phyloP scores from a whole-genome alignment of 23 red algal species.

The Agarophyton chilense region DNA sequence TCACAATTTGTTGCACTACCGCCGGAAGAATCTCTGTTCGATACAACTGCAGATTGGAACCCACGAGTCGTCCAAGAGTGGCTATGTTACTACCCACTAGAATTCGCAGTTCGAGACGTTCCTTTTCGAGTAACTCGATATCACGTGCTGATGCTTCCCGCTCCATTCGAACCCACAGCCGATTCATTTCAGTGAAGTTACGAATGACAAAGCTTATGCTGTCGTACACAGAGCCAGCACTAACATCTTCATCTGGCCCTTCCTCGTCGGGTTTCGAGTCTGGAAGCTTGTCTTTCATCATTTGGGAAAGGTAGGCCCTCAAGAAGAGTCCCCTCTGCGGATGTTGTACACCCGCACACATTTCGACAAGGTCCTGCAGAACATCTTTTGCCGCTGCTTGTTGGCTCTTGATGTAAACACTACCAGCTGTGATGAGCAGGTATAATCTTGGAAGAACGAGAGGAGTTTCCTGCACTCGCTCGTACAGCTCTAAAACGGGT shows the following conservation, averaged over 20 bases:
- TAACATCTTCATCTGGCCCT: conserved; percentile 40
- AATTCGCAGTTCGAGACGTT: conserved; percentile 77
- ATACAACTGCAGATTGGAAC: conserved; percentile 54
- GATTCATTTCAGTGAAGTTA: conserved; percentile 94
- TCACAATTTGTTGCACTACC: conserved; percentile 74
- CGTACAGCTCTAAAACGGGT: conserved; percentile 73
- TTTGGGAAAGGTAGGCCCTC: conserved; percentile 79
- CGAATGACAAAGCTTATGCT: conserved; percentile 80
- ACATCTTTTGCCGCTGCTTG: conserved; percentile 71
- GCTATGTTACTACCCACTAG: conserved; percentile 90
- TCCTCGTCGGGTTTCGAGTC: conserved; percentile 22
- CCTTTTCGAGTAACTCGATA: conserved; percentile 46
- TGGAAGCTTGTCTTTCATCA: conserved; percentile 82
- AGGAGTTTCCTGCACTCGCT: conserved; percentile 82
- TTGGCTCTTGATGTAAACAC: conserved; percentile 73
- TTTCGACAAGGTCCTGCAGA: conserved; percentile 89
- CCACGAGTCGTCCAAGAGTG: conserved; percentile 63
- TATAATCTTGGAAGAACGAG: conserved; percentile 85
- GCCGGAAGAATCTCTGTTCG: conserved; percentile 68
- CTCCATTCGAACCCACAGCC: conserved; percentile 88
- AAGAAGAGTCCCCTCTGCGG: conserved; percentile 86
- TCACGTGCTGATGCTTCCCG: conserved; percentile 65
- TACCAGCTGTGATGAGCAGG: conserved; percentile 80
- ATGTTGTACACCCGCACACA: conserved; percentile 92
- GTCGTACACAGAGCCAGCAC: conserved; percentile 48